Base-by-base conservation (phyloP, 2,329 filamentous ascomycete species). In the Hypoxylon sp. region DNA sequence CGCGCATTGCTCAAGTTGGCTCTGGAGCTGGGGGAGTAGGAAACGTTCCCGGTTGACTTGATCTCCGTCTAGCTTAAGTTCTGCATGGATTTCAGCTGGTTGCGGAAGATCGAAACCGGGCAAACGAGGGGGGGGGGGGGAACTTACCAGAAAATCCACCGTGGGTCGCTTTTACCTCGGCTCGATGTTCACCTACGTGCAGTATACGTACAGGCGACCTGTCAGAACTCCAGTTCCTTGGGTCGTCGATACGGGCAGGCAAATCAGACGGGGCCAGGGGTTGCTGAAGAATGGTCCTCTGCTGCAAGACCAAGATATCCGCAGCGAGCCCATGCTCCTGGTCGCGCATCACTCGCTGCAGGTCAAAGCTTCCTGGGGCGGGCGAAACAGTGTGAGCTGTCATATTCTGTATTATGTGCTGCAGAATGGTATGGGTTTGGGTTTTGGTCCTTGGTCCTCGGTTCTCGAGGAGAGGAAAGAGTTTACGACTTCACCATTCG, bases 11-110 rank as follows among this genome's bases (percentile, higher is more conserved):
- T 74, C 53, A 20, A 85, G 79, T 5, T 67, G 72, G 0, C 68
- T 43, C 7, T 68, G 70, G 13, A 84, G 68, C 1, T 47, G 70
- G 0, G 80, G 79, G 1, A 85, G 75, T 1, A 75, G 75, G 57
- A 85, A 85, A 58, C 72, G 79, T 15, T 75, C 70, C 1, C 56
- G 64, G 15, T 65, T 73, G 24, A 82, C 74, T 4, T 77, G 71
- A 37, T 80, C 77, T 4, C 76, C 76, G 32, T 79, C 74, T 7
- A 81, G 68, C 7, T 70, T 77, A 24, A 75, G 72, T 30, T 57
- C 77, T 76, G 63, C 47, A 73, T 49, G 32, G 73, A 68, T 0
- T 43, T 32, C 17, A 57, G 62, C 32, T 20, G 70, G 32, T 28
- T 73, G 69, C 0, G 30, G 10, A 6, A 57, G 24, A 24, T 63